Evolutionary conservation across 768 basidiomycete genomes (phyloP), one percentile per base, ranked within the genome.

Genomic region (Tylopilus rubrobrunneus): DNA sequence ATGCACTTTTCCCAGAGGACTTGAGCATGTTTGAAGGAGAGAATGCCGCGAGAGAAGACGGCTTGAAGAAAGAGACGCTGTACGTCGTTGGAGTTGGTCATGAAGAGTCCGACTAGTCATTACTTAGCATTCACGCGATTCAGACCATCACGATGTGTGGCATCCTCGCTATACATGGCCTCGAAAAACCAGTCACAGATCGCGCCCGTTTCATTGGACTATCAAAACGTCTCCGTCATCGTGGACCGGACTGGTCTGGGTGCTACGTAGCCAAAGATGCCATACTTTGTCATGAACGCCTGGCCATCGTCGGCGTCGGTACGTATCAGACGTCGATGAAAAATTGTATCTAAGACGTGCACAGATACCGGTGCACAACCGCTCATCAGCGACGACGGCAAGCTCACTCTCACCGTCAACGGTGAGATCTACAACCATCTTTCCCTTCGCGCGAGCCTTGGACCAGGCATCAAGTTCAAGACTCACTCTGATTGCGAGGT

Each of bases 341-440:
- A 40, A 9, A 39, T 1, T 8, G 7, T 2, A 14, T 43, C 56
- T 55, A 46, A 52, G 40, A 33, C 45, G 21, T 9, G 10, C 40
- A 48, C 64, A 98, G 96, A 98, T 67, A 87, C 94, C 36, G 97
- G 97, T 57, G 97, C 97, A 19, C 97, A 99, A 68, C 97, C 97
- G 14, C 79, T 99, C 43, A 71, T 86, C 52, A 93, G 88, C 72
- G 82, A 90, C 23, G 92, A 98, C 60, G 88, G 85, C 49, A 89
- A 87, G 62, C 65, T 85, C 57, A 81, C 87, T 59, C 86, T 99
- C 50, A 83, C 89, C 53, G 97, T 99, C 67, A 99, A 99, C 72
- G 97, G 97, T 48, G 97, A 99, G 74, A 98, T 99, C 64, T 99
- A 99, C 80, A 99, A 98, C 78, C 92, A 98, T 67, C 73, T 90